These are phyloP conservation scores for Trypanosoma vivax DNA, from an alignment of 208 protist genomes.

Conservation along the genomic window DNA sequence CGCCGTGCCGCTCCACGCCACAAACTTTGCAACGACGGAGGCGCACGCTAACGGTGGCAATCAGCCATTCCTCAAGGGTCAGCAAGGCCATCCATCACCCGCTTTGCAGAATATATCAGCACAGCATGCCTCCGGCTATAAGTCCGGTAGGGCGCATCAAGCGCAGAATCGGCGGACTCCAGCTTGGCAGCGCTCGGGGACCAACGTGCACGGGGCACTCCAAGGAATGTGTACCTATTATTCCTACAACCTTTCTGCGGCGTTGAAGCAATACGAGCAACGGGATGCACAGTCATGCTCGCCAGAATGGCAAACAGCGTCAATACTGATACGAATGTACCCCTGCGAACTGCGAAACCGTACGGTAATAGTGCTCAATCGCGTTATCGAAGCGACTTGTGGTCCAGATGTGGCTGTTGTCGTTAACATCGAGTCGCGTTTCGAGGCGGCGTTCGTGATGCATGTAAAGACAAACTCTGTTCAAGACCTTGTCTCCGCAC, in stretches of 20 bases:
- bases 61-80: no score
- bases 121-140: slow-evolving; percentile 19
- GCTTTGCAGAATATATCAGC: no score
- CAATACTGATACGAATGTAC: slow-evolving; percentile 80
- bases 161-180: slow-evolving; percentile 2
- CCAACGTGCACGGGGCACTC: slow-evolving; percentile 21
- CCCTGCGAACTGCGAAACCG: slow-evolving; percentile 66
- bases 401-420: slow-evolving; percentile 28
- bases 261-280: slow-evolving; percentile 20
- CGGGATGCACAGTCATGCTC: slow-evolving; percentile 1
- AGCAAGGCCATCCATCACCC: no score
- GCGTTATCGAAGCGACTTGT: slow-evolving; percentile 44
- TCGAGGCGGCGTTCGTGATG: slow-evolving; percentile 69
- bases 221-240: slow-evolving; percentile 21
- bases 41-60: no score
- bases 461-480: slow-evolving; percentile 42
- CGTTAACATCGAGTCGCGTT: slow-evolving; percentile 51
- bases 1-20: no score
- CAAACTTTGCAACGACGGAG: no score
- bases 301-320: slow-evolving; percentile 10
- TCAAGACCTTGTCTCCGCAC: slow-evolving; percentile 47
- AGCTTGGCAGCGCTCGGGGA: slow-evolving; percentile 15
- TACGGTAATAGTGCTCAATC: slow-evolving; percentile 49
- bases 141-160: slow-evolving; percentile 7
- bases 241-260: slow-evolving; percentile 21